These are phyloP conservation scores for Chlorella sp. DNA, from an alignment of 139 green algal species.

Conservation along the genomic window DNA sequence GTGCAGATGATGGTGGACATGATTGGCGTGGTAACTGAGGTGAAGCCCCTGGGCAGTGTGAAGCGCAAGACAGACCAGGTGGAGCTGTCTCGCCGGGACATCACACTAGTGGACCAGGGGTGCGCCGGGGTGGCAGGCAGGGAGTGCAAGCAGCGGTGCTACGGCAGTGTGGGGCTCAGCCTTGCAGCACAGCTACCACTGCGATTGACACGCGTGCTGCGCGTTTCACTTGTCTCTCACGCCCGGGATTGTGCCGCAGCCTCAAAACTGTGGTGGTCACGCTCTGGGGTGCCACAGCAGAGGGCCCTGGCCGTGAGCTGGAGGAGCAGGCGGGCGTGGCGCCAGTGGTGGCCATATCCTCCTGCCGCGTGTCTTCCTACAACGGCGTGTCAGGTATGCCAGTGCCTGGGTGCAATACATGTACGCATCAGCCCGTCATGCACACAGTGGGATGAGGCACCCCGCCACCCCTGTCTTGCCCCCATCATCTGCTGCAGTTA, in stretches of 20 bases:
- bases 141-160: too few species aligned
- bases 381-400: constrained; percentile 67
- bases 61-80: constrained; percentile 86
- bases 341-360: constrained; percentile 56
- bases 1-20: constrained; percentile 81
- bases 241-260: constrained; percentile 50
- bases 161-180: too few species aligned
- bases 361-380: constrained; percentile 71
- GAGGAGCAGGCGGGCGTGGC: constrained; percentile 43
- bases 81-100: constrained; percentile 77
- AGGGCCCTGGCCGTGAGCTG: constrained; percentile 45
- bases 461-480: too few species aligned
- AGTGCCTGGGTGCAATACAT: too few species aligned
- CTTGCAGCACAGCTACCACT: too few species aligned
- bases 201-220: too few species aligned
- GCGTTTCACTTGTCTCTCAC: too few species aligned
- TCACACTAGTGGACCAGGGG: constrained; percentile 79
- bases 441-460: too few species aligned
- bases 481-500: neutral
- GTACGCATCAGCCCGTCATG: too few species aligned
- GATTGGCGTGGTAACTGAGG: constrained; percentile 73
- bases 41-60: constrained; percentile 68
- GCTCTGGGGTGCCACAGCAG: constrained; percentile 74
- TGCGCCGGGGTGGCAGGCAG: neutral
- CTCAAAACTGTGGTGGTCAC: constrained; percentile 79